Conservation (phyloP, 768 basidiomycete species). For the Pleurotus eryngii region DNA sequence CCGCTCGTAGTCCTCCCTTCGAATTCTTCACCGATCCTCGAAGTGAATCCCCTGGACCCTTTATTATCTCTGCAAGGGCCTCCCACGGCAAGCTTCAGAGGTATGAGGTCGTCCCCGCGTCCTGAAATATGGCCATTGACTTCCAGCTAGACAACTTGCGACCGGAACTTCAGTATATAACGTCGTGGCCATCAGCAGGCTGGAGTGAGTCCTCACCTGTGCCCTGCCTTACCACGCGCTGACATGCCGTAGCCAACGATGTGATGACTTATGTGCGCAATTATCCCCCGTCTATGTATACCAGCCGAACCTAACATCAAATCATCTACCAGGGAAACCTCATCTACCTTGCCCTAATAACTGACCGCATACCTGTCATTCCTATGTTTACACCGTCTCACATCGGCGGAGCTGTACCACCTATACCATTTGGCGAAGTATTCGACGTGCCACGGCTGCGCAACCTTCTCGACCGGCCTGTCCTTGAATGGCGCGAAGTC, state of each 20-base stretch:
- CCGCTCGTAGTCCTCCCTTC: background rate
- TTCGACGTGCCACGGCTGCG: constrained; percentile 57
- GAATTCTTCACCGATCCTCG: background rate
- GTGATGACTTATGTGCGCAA: constrained; percentile 65
- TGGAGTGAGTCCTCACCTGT: constrained; percentile 51
- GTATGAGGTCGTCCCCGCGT: constrained; percentile 23
- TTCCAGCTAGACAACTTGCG: constrained; percentile 55
- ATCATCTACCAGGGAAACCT: constrained; percentile 40
- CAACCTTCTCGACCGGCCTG: constrained; percentile 36
- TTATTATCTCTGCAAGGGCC: constrained; percentile 35
- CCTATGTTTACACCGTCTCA: constrained; percentile 59
- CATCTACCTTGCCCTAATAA: constrained; percentile 56
- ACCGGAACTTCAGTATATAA: constrained; percentile 59
- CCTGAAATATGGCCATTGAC: background rate
- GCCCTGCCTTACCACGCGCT: constrained; percentile 9
- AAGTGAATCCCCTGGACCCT: constrained; percentile 15
- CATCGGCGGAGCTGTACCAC: constrained; percentile 43
- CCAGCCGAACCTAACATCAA: background rate
- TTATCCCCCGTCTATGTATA: background rate
- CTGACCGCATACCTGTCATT: constrained; percentile 57
- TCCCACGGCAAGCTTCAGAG: constrained; percentile 57
- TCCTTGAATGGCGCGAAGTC: constrained; percentile 65
- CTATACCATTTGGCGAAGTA: constrained; percentile 55
- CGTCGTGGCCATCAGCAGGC: constrained; percentile 74
- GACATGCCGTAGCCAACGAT: constrained; percentile 55